Evolutionary conservation across 345 rosid genomes (phyloP), one percentile per base, ranked within the genome.

Genomic region (Abelmoschus esculentus): DNA sequence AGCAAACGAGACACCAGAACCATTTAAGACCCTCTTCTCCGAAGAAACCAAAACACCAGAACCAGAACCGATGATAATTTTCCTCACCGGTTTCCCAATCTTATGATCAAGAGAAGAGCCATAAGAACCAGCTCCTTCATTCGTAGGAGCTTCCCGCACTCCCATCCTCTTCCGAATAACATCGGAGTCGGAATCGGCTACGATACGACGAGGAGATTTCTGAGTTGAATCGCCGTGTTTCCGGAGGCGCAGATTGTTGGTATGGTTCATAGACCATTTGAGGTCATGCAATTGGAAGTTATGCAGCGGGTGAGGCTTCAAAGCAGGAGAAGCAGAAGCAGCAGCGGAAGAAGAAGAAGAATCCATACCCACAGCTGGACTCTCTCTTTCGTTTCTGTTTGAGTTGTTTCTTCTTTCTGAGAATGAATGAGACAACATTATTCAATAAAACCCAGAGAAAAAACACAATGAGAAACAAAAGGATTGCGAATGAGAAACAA

Each of bases 211-310:
- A 11, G 78, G 55, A 6, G 36, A 32, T 32, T 67, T 72, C 14
- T 18, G 71, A 47, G 69, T 34, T 14, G 77, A 61, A 50, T 72
- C 73, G 56, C 71, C 66, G 14, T 22, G 73, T 61, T 72, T 85
- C 11, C 91, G 87, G 13, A 66, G 73, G 17, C 87, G 82, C 47
- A 78, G 84, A 31, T 69, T 70, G 52, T 76, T 77, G 11, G 84
- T 7, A 32, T 80, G 82, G 72, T 80, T 85, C 80, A 77, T 73
- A 13, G 86, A 74, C 96, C 91, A 89, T 67, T 78, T 81, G 3
- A 89, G 86, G 74, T 77, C 87, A 63, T 84, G 79, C 3, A 89
- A 69, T 4, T 89, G 76, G 66, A 89, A 89, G 77, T 89, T 89
- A 15, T 89, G 96, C 26, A 89, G 91, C 29, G 86, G 89, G 42